Percentiles rank a stretch among this genome's conserved stretches.
phyloP scores from a whole-genome alignment of 192 early-diverging fungal species.

The Coemansia sp. region DNA sequence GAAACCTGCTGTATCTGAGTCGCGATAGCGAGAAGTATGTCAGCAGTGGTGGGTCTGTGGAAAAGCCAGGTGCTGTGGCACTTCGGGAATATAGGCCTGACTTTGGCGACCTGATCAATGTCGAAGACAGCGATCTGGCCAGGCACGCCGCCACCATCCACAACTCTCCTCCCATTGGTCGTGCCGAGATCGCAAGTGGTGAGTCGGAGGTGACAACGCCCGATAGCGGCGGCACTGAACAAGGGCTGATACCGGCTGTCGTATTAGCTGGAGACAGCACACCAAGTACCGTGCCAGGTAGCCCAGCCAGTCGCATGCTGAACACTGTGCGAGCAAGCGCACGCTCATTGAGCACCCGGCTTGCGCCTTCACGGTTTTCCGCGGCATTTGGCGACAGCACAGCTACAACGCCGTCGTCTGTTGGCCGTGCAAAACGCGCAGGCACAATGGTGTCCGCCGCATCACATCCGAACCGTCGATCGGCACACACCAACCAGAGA shows the following conservation, averaged over 20 bases:
- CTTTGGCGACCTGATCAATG: background rate
- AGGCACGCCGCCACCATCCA: background rate
- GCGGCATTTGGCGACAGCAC: conserved; percentile 29
- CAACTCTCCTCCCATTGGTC: background rate
- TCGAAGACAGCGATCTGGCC: background rate
- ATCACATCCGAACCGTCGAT: conserved; percentile 11
- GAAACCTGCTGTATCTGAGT: background rate
- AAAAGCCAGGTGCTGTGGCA: background rate
- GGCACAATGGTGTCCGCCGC: conserved; percentile 9
- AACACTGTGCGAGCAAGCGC: conserved; percentile 38
- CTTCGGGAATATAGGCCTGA: background rate
- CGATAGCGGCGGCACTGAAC: conserved; percentile 20
- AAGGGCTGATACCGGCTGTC: conserved; percentile 8
- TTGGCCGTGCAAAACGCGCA: conserved; percentile 17
- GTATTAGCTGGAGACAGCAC: background rate
- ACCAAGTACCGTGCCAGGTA: background rate
- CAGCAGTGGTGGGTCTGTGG: background rate
- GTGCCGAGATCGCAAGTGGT: background rate
- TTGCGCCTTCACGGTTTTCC: conserved; percentile 29
- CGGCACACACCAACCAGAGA: conserved; percentile 4
- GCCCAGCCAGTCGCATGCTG: conserved; percentile 10
- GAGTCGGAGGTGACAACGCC: conserved; percentile 24
- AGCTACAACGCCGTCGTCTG: background rate
- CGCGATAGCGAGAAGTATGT: background rate
- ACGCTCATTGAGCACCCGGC: conserved; percentile 37